These are phyloP conservation scores for Phytophthora sp. DNA, from an alignment of 352 stramenopile species.

Conservation along the genomic window DNA sequence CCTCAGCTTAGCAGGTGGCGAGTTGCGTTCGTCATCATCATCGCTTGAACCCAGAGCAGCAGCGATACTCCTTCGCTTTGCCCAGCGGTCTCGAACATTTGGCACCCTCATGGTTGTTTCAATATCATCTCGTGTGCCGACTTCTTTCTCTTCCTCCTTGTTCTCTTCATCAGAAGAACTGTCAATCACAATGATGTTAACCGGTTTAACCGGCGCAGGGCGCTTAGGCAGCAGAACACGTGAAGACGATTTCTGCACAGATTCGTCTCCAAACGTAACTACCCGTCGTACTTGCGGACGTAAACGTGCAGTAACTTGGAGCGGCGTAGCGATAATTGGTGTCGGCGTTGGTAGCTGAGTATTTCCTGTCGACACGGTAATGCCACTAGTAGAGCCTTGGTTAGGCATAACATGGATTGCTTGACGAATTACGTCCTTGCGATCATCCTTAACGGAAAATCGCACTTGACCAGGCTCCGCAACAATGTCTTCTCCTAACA, in stretches of 20 bases:
- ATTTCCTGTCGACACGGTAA: slow-evolving; percentile 1
- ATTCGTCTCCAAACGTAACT: slow-evolving; percentile 32
- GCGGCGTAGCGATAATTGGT: background rate
- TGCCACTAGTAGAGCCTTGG: slow-evolving; percentile 25
- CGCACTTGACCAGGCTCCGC: slow-evolving; percentile 54
- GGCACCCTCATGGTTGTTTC: slow-evolving; percentile 22
- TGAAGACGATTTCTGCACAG: slow-evolving; percentile 2
- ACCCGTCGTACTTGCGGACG: slow-evolving; percentile 16
- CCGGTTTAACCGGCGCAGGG: background rate
- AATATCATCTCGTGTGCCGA: slow-evolving; percentile 5
- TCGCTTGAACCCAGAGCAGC: slow-evolving; percentile 18
- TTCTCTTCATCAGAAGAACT: slow-evolving; percentile 36
- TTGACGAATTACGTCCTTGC: slow-evolving; percentile 44
- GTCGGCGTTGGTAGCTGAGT: slow-evolving; percentile 7
- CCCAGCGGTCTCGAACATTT: slow-evolving; percentile 15
- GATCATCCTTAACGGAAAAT: slow-evolving; percentile 49
- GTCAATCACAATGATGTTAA: slow-evolving; percentile 30
- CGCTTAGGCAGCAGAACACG: slow-evolving; percentile 2
- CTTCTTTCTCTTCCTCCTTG: slow-evolving; percentile 18
- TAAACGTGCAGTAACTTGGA: slow-evolving; percentile 5
- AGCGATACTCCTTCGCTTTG: slow-evolving; percentile 20
- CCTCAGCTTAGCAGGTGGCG: slow-evolving; percentile 3
- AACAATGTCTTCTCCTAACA: slow-evolving; percentile 46
- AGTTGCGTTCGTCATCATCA: slow-evolving; percentile 26
- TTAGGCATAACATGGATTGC: slow-evolving; percentile 50